These are phyloP conservation scores for Carex littledalei DNA, from an alignment of 176 grass and related monocot species.

Conservation along the genomic window DNA sequence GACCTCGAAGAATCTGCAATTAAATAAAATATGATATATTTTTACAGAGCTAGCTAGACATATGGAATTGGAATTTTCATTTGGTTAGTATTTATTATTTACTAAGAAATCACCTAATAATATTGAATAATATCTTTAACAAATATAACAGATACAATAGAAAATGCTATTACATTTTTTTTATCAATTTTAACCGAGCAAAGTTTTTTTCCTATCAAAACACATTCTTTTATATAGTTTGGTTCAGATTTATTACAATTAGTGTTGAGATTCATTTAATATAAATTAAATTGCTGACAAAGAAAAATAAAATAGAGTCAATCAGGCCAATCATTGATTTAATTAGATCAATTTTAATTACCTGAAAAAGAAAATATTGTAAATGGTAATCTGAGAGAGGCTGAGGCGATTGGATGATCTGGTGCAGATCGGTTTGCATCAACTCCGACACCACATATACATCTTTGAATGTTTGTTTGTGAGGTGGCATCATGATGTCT, in stretches of 20 bases:
- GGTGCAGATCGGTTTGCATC: conserved; percentile 36
- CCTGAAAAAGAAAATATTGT: conserved; percentile 37
- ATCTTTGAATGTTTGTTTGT: conserved; percentile 28
- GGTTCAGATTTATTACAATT: too few relatives aligned
- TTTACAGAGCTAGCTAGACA: not conserved
- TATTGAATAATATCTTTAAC: too few relatives aligned
- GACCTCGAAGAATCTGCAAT: conserved; percentile 28
- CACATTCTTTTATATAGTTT: too few relatives aligned
- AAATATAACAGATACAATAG: not conserved
- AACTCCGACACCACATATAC: conserved; percentile 35
- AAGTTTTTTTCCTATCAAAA: too few relatives aligned
- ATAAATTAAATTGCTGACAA: too few relatives aligned
- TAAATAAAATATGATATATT: not conserved
- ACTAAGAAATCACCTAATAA: too few relatives aligned
- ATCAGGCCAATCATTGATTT: not conserved
- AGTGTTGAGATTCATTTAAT: too few relatives aligned
- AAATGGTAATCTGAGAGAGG: conserved; percentile 24
- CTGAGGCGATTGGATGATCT: conserved; percentile 28
- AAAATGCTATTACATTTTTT: not conserved
- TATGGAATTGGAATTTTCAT: not conserved
- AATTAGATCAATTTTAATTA: not conserved
- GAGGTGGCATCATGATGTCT: conserved; percentile 36
- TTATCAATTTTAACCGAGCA: not conserved
- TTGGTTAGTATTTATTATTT: too few relatives aligned
- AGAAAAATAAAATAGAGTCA: too few relatives aligned